Conservation (phyloP, 495 filamentous ascomycete genomes). For the Xylaria bambusicola region DNA sequence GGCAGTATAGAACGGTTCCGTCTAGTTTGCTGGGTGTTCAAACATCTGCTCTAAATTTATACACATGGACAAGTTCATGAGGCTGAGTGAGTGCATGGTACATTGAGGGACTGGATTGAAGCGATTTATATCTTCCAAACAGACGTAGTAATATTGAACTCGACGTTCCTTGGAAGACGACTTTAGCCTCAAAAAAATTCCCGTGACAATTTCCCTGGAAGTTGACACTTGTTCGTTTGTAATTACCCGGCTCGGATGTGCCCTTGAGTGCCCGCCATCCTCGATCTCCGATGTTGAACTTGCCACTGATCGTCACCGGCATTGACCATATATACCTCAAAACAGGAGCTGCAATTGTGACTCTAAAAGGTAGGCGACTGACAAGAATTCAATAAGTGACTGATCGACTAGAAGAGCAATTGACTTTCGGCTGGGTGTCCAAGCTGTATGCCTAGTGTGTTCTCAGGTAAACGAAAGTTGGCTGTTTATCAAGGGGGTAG, state of each 20-base stretch:
- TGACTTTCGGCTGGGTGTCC: neutral
- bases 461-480: neutral
- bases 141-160: no score
- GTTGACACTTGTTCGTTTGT: conserved; percentile 37
- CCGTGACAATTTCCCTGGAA: neutral
- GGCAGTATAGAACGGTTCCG: no score
- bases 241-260: conserved; percentile 33
- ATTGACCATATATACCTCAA: conserved; percentile 2
- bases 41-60: no score
- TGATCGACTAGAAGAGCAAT: no score
- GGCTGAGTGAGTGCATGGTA: neutral
- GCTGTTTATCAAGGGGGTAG: no score
- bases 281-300: conserved; percentile 16
- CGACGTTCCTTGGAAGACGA: neutral
- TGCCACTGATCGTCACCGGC: neutral
- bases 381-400: no score
- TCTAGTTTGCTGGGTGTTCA: no score
- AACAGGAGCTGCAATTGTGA: no score
- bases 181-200: conserved; percentile 1
- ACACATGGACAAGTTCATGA: neutral
- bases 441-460: neutral
- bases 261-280: neutral
- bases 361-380: neutral
- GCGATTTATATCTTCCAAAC: neutral
- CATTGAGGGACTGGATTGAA: neutral